Base-by-base conservation (phyloP, 2,329 filamentous ascomycete species). In the Ceratocystis eucalypticola region DNA sequence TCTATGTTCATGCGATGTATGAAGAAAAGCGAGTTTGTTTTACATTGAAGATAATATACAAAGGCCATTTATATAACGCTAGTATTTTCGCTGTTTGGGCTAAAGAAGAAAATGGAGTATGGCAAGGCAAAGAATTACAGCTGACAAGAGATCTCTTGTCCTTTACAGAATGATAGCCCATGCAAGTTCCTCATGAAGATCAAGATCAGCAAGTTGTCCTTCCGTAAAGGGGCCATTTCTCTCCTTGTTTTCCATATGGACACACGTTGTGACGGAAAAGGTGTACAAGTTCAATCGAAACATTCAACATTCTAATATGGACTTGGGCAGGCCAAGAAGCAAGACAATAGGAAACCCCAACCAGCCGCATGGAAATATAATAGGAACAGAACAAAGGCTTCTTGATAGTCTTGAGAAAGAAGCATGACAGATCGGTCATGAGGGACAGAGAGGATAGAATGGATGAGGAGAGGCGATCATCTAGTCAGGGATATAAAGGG, bases 361-460 rank as follows among this genome's bases (percentile, higher is more conserved):
- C 66, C 28, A 41, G 53, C 62, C 48, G n/a, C 46, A 53, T 8
- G 45, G 48, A 59, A 64, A 57, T 28, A 67, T 62, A 62, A 48
- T 67, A 61, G 61, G 61, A 67, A 65, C 50, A 64, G 28, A 57
- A 65, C 53, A 67, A 22, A 62, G 20, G 41, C 62, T 37, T 55
- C 44, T 44, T 28, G 10, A 46, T 64, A 30, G 20, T 30, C 41
- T 25, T 12, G 20, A 30, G 25, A 46, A 37, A 46, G 45, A 33
- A 55, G 62, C 20, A 44, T 44, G 62, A 44, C 20, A 28, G 62
- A 41, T 22, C 50, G 62, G 62, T 55, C 37, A 64, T 64, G 28
- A 12, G 37, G 37, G 33, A 25, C 22, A 64, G 44, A 62, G 25
- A 25, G 46, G 25, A 28, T 28, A 33, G 33, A 7, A 15, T 30